Percentiles rank a stretch among this genome's conserved stretches.
Conservation (phyloP, 1,284 basidiomycete species). For the Rhodotorula sp. region DNA sequence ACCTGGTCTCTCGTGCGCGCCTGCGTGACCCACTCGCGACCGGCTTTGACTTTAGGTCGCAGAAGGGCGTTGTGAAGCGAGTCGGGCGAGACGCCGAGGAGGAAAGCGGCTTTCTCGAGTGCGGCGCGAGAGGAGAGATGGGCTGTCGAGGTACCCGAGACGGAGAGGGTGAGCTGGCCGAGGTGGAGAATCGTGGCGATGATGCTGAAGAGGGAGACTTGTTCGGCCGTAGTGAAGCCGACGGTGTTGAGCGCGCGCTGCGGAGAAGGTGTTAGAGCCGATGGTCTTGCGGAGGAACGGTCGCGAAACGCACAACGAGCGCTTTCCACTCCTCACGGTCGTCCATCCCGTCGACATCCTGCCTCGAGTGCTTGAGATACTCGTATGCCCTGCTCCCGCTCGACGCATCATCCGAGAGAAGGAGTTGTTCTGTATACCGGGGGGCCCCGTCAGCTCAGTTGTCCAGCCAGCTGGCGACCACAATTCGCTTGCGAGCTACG, state of each 20-base stretch:
- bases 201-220: conserved; percentile 90
- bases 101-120: conserved; percentile 81
- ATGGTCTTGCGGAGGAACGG: no score
- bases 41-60: conserved; percentile 85
- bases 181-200: conserved; percentile 92
- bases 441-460: background rate
- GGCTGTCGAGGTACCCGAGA: conserved; percentile 60
- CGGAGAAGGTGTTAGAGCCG: background rate
- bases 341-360: conserved; percentile 91
- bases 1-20: conserved; percentile 89
- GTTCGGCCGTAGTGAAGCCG: conserved; percentile 79
- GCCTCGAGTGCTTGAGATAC: conserved; percentile 83
- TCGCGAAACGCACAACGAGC: conserved; percentile 60
- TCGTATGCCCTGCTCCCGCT: conserved; percentile 74
- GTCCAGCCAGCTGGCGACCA: no score
- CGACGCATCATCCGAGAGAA: conserved; percentile 57
- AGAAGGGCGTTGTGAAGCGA: conserved; percentile 82
- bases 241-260: conserved; percentile 79
- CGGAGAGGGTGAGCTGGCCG: conserved; percentile 72
- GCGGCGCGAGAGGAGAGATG: conserved; percentile 57
- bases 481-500: background rate
- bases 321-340: conserved; percentile 83
- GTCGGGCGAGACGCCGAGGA: conserved; percentile 79
- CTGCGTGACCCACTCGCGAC: conserved; percentile 95
- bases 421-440: conserved; percentile 60